Percentiles rank a stretch among this genome's conserved stretches.
These are phyloP conservation scores for Coemansia sp. DNA, from an alignment of 192 early-diverging fungal genomes.

Conservation along the genomic window DNA sequence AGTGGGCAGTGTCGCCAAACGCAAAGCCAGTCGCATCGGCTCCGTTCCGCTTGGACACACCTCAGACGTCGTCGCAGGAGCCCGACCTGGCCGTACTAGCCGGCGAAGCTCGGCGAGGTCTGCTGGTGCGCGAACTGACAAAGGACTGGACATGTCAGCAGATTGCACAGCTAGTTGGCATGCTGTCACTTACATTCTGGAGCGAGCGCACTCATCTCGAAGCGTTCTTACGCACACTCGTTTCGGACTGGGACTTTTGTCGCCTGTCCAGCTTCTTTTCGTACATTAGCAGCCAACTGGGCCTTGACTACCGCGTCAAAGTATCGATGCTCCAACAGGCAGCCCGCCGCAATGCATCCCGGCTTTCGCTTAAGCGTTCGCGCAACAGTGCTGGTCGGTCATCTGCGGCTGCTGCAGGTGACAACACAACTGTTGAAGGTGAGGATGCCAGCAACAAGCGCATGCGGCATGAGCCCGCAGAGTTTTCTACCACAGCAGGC, in stretches of 20 bases:
- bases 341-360: conserved; percentile 50
- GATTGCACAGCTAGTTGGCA: conserved; percentile 53
- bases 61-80: conserved; percentile 24
- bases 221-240: conserved; percentile 57
- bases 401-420: conserved; percentile 2
- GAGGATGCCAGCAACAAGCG: conserved; percentile 42
- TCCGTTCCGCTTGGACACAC: conserved; percentile 31
- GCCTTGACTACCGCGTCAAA: conserved; percentile 49
- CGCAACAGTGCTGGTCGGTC: conserved; percentile 25
- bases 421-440: conserved; percentile 7
- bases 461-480: conserved; percentile 20
- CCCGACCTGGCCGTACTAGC: conserved; percentile 37
- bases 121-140: conserved; percentile 55
- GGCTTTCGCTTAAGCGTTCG: conserved; percentile 47
- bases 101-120: conserved; percentile 51
- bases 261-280: conserved; percentile 64
- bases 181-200: conserved; percentile 49
- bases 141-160: conserved; percentile 56
- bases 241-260: conserved; percentile 66
- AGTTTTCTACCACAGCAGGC: neutral
- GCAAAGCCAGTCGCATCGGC: conserved; percentile 36
- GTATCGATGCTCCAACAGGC: conserved; percentile 53
- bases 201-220: conserved; percentile 45
- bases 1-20: conserved; percentile 58
- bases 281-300: conserved; percentile 56